These are phyloP conservation scores for Boletus sensibilis DNA, from an alignment of 768 basidiomycete species.

Conservation along the genomic window DNA sequence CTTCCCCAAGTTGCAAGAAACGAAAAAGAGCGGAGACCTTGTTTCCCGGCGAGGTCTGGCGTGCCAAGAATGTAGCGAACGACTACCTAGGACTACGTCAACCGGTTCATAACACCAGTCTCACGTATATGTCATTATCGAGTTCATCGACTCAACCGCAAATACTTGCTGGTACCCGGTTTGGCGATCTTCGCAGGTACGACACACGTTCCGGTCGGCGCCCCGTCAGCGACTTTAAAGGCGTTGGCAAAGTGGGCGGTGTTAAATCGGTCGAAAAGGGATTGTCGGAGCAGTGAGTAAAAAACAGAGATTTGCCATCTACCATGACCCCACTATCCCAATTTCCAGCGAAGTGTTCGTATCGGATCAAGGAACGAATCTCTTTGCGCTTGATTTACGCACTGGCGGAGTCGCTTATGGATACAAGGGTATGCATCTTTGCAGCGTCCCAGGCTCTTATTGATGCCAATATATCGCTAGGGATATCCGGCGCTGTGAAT, in stretches of 20 bases:
- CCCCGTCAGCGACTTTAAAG: constrained; percentile 68
- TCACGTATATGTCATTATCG: constrained; percentile 55
- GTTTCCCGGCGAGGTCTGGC: constrained; percentile 76
- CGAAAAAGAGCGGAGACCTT: constrained; percentile 61
- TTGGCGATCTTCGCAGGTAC: constrained; percentile 74
- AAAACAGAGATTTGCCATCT: neutral
- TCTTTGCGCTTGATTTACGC: constrained; percentile 68
- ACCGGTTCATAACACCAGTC: constrained; percentile 70
- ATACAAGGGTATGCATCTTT: constrained; percentile 54
- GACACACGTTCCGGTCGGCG: constrained; percentile 69
- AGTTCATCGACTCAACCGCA: constrained; percentile 40
- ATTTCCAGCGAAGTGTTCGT: constrained; percentile 62
- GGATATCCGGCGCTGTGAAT: constrained; percentile 67
- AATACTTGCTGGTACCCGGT: constrained; percentile 67
- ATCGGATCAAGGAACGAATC: constrained; percentile 60
- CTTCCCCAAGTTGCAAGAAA: constrained; percentile 32
- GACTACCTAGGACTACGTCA: constrained; percentile 74
- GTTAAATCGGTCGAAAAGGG: constrained; percentile 60
- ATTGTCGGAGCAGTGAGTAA: constrained; percentile 59
- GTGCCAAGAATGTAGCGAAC: constrained; percentile 83
- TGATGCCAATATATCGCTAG: constrained; percentile 34
- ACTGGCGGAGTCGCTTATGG: constrained; percentile 62
- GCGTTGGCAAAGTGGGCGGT: constrained; percentile 58
- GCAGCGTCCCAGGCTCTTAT: neutral
- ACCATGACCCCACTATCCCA: neutral